phyloP scores from a whole-genome alignment of 257 asterid species.

The Capsicum baccatum region DNA sequence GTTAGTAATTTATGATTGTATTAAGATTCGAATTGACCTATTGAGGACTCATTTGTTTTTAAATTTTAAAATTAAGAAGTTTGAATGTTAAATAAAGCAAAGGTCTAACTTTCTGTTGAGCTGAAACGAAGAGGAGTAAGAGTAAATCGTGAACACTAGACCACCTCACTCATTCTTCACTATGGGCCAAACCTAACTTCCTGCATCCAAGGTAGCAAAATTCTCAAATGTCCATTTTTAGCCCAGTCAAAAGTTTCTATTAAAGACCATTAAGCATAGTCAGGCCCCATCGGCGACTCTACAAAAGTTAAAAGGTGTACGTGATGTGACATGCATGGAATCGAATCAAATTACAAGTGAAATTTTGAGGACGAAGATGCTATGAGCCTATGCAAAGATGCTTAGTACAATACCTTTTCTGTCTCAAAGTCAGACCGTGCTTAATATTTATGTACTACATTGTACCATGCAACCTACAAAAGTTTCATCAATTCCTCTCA shows the following conservation, averaged over 20 bases:
- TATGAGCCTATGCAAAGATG: background rate
- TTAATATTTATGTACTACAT: background rate
- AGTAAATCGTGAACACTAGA: no score
- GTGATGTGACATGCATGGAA: background rate
- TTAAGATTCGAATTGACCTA: no score
- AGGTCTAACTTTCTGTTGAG: no score
- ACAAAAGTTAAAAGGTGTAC: background rate
- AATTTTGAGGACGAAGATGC: background rate
- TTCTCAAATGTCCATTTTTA: background rate
- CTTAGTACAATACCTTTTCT: background rate
- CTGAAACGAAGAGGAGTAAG: no score
- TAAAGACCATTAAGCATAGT: background rate
- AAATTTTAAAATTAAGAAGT: no score
- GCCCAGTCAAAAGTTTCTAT: background rate
- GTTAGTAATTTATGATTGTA: no score
- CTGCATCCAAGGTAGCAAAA: background rate
- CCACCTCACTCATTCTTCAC: no score
- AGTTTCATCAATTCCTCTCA: background rate
- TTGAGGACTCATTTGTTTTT: no score
- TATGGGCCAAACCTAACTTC: background rate
- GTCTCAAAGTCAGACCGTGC: background rate
- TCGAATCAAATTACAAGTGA: constrained; percentile 8
- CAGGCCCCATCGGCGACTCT: background rate
- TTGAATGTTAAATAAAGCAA: no score
- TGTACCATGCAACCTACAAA: background rate